A percentile compares a stretch with the other conserved stretches of the same genome.
Evolutionary conservation across 495 filamentous ascomycete genomes (phyloP).

Genomic region (Lasiosphaeris hirsuta): DNA sequence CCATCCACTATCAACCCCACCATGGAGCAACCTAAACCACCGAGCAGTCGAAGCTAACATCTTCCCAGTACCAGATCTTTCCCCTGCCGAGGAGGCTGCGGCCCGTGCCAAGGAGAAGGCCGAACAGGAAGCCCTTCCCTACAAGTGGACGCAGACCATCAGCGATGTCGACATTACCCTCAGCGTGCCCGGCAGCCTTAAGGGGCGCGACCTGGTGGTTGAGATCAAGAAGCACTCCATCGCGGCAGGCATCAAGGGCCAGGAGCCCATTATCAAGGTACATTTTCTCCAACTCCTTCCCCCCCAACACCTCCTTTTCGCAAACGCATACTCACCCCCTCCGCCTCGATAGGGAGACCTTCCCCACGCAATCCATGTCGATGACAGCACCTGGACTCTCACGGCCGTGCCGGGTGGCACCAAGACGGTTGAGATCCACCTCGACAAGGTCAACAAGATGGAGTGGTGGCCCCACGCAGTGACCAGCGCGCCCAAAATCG

Average conservation of each 20-base stretch:
- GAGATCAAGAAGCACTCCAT: slow-evolving; percentile 76
- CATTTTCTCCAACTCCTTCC: slow-evolving; percentile 8
- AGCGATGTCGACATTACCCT: slow-evolving; percentile 80
- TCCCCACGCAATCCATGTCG: slow-evolving; percentile 71
- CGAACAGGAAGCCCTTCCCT: slow-evolving; percentile 89
- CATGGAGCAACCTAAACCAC: too few relatives aligned
- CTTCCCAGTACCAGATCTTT: slow-evolving; percentile 37
- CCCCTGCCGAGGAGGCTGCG: slow-evolving; percentile 61
- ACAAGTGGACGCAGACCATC: slow-evolving; percentile 98
- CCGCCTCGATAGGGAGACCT: slow-evolving; percentile 64
- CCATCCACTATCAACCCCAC: not conserved
- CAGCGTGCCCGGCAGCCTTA: slow-evolving; percentile 70
- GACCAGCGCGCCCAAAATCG: slow-evolving; percentile 79
- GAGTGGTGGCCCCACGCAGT: slow-evolving; percentile 97
- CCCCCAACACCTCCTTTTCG: not conserved
- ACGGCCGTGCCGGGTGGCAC: slow-evolving; percentile 59
- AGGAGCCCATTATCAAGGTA: slow-evolving; percentile 83
- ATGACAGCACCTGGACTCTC: slow-evolving; percentile 95
- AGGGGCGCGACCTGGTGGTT: slow-evolving; percentile 79
- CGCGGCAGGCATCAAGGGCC: slow-evolving; percentile 81
- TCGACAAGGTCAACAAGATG: slow-evolving; percentile 96
- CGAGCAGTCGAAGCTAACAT: slow-evolving; percentile 18
- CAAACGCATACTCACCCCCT: slow-evolving; percentile 2
- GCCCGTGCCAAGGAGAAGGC: slow-evolving; percentile 73
- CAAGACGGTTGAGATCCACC: slow-evolving; percentile 77